A percentile compares a stretch with the other conserved stretches of the same genome.
Conservation (phyloP, 352 stramenopile genomes). For the Phytophthora tubulina region DNA sequence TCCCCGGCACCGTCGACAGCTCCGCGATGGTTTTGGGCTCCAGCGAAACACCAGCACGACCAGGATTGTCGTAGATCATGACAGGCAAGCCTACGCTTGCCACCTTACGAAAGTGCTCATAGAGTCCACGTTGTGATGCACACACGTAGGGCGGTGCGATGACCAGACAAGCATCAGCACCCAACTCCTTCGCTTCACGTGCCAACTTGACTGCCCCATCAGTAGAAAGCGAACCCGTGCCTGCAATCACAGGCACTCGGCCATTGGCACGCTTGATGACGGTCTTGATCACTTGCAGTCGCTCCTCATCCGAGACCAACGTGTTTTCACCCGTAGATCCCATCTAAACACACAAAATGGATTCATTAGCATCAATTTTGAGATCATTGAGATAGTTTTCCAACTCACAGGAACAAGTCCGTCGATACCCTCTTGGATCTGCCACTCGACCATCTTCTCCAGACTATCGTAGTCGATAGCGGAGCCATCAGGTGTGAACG, state of each 20-base stretch:
- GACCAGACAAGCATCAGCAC: conserved; percentile 94
- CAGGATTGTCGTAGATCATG: conserved; percentile 98
- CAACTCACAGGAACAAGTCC: conserved; percentile 89
- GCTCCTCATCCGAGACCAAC: conserved; percentile 93
- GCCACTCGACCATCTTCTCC: conserved; percentile 87
- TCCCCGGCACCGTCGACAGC: conserved; percentile 90
- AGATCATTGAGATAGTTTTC: neutral
- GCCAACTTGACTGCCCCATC: conserved; percentile 74
- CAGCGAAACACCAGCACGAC: conserved; percentile 94
- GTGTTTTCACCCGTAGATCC: conserved; percentile 97
- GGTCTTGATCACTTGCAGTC: conserved; percentile 91
- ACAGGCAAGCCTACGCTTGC: conserved; percentile 89
- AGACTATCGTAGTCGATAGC: conserved; percentile 93
- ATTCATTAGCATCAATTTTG: neutral
- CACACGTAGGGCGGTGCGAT: conserved; percentile 98
- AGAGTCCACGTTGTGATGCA: conserved; percentile 93
- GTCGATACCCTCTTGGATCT: conserved; percentile 93
- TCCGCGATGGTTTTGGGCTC: conserved; percentile 93
- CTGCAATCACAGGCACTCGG: conserved; percentile 94
- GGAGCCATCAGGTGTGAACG: conserved; percentile 90
- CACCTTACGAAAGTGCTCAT: conserved; percentile 93
- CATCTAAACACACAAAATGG: conserved; percentile 47
- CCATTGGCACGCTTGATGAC: conserved; percentile 80
- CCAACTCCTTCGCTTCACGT: conserved; percentile 87
- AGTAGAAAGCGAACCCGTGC: conserved; percentile 95